phyloP scores from a whole-genome alignment of 2,329 filamentous ascomycete genomes.

The Dactylellina parvicollis region DNA sequence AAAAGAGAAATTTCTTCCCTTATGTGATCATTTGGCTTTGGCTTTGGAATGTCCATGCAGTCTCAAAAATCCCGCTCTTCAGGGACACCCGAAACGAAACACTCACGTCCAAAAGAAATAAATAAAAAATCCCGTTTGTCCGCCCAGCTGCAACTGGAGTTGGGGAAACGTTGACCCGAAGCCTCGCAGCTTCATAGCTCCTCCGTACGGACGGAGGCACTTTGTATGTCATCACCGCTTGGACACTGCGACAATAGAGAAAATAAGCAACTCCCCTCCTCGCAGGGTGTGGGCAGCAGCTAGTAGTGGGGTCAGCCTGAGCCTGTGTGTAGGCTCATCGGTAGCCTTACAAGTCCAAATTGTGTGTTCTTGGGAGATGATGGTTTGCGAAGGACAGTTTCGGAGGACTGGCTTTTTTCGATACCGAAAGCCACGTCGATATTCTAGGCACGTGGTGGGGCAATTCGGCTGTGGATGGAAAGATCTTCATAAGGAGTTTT shows the following conservation, averaged over 20 bases:
- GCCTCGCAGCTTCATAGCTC: too few species aligned
- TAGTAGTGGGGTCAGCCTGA: too few species aligned
- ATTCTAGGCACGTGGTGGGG: slow-evolving; percentile 39
- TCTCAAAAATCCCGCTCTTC: slow-evolving; percentile 3
- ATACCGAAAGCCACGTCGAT: slow-evolving; percentile 38
- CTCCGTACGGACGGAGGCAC: too few species aligned
- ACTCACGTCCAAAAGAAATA: slow-evolving; percentile 33
- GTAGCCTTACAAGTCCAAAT: slow-evolving; percentile 6
- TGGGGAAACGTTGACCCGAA: too few species aligned
- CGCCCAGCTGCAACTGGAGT: slow-evolving; percentile 25
- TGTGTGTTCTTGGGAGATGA: not conserved
- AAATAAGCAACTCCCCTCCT: slow-evolving; percentile 14
- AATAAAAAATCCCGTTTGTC: slow-evolving; percentile 26
- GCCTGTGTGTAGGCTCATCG: slow-evolving; percentile 25
- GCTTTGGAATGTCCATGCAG: not conserved
- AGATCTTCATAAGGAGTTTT: slow-evolving; percentile 32
- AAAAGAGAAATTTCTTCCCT: too few species aligned
- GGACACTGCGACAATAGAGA: not conserved
- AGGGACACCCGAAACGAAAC: slow-evolving; percentile 45
- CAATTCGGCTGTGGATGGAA: slow-evolving; percentile 13
- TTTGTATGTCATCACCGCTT: too few species aligned
- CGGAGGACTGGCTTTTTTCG: not conserved
- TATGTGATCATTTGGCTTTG: too few species aligned
- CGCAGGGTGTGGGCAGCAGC: slow-evolving; percentile 17
- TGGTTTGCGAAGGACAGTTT: slow-evolving; percentile 41